phyloP scores from a whole-genome alignment of 345 rosid species.

The Rhizophora mangle region DNA sequence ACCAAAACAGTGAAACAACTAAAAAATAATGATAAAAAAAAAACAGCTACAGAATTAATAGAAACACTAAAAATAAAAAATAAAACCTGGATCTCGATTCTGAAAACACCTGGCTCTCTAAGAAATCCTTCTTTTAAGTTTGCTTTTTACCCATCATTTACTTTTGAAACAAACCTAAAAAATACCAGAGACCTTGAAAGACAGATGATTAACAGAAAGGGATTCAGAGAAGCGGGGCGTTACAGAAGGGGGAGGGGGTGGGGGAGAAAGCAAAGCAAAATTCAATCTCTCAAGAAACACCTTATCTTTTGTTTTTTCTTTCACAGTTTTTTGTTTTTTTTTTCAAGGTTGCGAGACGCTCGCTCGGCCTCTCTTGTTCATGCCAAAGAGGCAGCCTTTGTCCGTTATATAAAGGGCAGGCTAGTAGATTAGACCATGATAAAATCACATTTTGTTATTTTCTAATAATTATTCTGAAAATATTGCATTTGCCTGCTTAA shows the following conservation, averaged over 20 bases:
- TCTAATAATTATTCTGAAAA: not conserved
- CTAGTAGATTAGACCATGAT: not conserved
- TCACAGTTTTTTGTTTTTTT: not conserved
- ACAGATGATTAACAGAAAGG: constrained; percentile 79
- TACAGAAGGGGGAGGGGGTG: constrained; percentile 28
- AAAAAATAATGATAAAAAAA: no score
- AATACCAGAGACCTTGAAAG: constrained; percentile 43
- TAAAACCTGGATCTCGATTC: constrained; percentile 64
- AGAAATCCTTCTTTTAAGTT: constrained; percentile 45
- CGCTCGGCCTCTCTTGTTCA: constrained; percentile 35
- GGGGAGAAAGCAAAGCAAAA: no score
- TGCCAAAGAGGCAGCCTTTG: not conserved
- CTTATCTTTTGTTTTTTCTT: not conserved
- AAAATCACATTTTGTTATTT: constrained; percentile 12
- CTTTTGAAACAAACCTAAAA: constrained; percentile 43
- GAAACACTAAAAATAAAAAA: not conserved
- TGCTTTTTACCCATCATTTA: constrained; percentile 28
- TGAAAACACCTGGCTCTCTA: constrained; percentile 72
- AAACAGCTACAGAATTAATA: not conserved
- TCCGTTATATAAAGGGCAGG: constrained; percentile 37
- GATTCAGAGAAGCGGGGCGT: constrained; percentile 60
- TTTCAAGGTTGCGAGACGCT: not conserved
- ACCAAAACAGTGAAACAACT: no score
- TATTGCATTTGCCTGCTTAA: not conserved
- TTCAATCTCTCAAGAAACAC: constrained; percentile 13